Evolutionary conservation across 2,329 filamentous ascomycete genomes (phyloP).

Genomic region (Penicillium sp.): DNA sequence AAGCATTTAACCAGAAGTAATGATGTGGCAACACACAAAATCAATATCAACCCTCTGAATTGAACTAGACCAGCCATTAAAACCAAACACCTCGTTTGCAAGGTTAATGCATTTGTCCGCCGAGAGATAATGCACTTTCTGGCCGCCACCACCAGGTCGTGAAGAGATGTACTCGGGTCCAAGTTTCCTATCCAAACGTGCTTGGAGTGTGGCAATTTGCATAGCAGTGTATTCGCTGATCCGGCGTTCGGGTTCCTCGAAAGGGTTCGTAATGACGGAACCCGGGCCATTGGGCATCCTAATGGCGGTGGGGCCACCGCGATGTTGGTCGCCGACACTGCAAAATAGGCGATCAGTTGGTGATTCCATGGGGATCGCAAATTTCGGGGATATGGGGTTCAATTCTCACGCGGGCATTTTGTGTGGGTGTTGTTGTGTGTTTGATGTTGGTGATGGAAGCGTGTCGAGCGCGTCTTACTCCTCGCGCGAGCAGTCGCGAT

Average conservation of each 20-base stretch:
- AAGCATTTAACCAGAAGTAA: not conserved
- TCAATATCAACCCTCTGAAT: constrained; percentile 95
- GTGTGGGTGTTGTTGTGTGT: constrained; percentile 21
- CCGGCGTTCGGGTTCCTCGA: constrained; percentile 71
- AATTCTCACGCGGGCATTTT: constrained; percentile 57
- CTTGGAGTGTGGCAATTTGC: constrained; percentile 86
- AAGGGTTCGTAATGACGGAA: constrained; percentile 70
- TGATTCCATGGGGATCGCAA: constrained; percentile 12
- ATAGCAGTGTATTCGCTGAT: constrained; percentile 84
- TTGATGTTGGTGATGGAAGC: constrained; percentile 16
- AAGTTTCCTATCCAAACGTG: constrained; percentile 86
- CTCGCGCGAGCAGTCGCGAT: constrained; percentile 39
- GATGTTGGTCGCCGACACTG: constrained; percentile 74
- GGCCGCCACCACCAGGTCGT: constrained; percentile 79
- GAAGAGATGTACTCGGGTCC: constrained; percentile 96
- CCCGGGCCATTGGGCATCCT: constrained; percentile 45
- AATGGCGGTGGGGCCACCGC: constrained; percentile 49
- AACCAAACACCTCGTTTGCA: constrained; percentile 93
- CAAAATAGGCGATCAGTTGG: constrained; percentile 32
- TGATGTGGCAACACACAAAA: constrained; percentile 63
- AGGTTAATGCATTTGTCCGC: constrained; percentile 96
- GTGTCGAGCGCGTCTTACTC: constrained; percentile 29
- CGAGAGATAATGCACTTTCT: constrained; percentile 91
- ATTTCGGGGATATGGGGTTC: not conserved
- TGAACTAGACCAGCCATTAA: constrained; percentile 97